Evolutionary conservation across 192 early-diverging fungal species (phyloP).

Genomic region (Backusella tarrabulga): DNA sequence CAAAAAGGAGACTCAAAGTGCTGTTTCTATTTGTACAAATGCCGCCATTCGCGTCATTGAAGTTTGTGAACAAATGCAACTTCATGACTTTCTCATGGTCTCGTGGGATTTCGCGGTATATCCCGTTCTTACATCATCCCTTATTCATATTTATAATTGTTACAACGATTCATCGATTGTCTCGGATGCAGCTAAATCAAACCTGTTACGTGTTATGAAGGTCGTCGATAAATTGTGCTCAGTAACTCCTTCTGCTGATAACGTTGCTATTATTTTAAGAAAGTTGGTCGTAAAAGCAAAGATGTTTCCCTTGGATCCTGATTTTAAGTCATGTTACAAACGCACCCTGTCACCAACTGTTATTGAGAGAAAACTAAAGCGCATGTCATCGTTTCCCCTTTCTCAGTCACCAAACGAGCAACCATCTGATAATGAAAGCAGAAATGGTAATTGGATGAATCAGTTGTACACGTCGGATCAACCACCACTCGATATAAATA

Average conservation of each 20-base stretch:
- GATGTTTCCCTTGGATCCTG: not conserved
- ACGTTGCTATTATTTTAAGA: not conserved
- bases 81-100: constrained; percentile 18
- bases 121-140: constrained; percentile 27
- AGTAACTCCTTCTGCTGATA: not conserved
- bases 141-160: constrained; percentile 32
- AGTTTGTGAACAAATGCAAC: constrained; percentile 22
- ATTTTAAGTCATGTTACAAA: not conserved
- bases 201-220: constrained; percentile 16
- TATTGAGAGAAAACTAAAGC: not conserved
- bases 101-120: constrained; percentile 38
- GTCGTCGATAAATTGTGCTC: constrained; percentile 4
- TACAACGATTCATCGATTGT: constrained; percentile 15
- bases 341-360: not conserved
- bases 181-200: constrained; percentile 18
- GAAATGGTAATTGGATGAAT: not conserved
- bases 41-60: constrained; percentile 2
- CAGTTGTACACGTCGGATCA: not conserved
- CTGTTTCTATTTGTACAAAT: constrained; percentile 7
- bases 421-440: not conserved
- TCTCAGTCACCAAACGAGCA: not conserved
- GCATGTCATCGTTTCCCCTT: not conserved
- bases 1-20: not conserved
- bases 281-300: not conserved
- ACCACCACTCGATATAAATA: not conserved